Conservation (phyloP, 768 basidiomycete genomes). For the Candolleomyces efflorescens region DNA sequence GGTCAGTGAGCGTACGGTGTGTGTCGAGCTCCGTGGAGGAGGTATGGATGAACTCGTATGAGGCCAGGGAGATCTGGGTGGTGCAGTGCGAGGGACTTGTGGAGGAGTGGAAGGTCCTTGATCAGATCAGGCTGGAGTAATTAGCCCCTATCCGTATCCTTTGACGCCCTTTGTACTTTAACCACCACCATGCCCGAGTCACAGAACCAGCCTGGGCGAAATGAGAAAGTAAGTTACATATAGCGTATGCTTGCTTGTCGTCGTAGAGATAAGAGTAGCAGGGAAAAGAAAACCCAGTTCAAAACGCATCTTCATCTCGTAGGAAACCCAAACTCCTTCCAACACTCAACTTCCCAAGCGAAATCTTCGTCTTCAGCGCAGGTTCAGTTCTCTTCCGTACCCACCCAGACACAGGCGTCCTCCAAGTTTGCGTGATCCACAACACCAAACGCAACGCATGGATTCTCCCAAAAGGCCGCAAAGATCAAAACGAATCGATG, state of each 20-base stretch:
- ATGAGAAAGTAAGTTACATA: not conserved
- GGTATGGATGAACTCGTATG: constrained; percentile 37
- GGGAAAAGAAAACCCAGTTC: not conserved
- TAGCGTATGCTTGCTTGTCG: not conserved
- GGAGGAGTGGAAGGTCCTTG: constrained; percentile 50
- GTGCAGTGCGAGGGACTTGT: constrained; percentile 58
- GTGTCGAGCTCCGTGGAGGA: constrained; percentile 16
- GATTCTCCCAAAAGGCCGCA: constrained; percentile 60
- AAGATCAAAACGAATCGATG: constrained; percentile 51
- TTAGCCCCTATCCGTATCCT: not conserved
- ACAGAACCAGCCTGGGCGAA: not conserved
- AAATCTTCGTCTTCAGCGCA: constrained; percentile 35
- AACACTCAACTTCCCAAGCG: constrained; percentile 5
- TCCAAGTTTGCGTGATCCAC: constrained; percentile 38
- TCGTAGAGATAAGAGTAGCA: too few relatives aligned
- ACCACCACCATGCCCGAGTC: not conserved
- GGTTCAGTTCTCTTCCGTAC: constrained; percentile 36
- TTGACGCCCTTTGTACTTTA: not conserved
- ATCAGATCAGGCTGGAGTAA: constrained; percentile 12
- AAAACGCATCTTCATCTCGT: not conserved
- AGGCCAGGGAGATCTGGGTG: constrained; percentile 52
- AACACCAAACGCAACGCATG: constrained; percentile 23
- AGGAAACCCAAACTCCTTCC: not conserved
- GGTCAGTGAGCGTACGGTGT: constrained; percentile 28
- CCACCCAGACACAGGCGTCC: constrained; percentile 8